phyloP scores from a whole-genome alignment of 352 stramenopile genomes.

The Phytophthora capsici region DNA sequence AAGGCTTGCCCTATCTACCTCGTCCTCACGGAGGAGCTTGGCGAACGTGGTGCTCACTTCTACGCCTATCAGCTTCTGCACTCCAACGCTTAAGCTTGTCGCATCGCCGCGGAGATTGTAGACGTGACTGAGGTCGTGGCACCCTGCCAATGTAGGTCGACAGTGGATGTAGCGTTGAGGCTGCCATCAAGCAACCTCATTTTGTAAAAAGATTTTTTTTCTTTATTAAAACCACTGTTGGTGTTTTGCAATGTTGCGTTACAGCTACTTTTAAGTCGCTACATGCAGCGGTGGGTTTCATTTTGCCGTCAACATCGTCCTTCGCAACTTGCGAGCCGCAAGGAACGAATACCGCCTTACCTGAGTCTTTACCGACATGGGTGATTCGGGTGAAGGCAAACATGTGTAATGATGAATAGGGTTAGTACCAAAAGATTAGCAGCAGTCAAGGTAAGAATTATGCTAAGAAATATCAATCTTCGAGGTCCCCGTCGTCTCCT shows the following conservation, averaged over 20 bases:
- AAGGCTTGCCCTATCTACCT: slow-evolving; percentile 84
- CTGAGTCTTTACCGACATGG: too few relatives aligned
- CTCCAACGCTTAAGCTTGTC: slow-evolving; percentile 40
- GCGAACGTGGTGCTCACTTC: slow-evolving; percentile 88
- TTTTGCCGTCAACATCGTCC: too few relatives aligned
- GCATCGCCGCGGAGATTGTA: slow-evolving; percentile 32
- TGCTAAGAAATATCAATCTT: too few relatives aligned
- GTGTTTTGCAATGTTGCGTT: background rate
- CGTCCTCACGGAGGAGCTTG: slow-evolving; percentile 90
- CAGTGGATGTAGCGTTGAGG: slow-evolving; percentile 25
- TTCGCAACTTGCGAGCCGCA: too few relatives aligned
- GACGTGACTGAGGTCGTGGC: slow-evolving; percentile 20
- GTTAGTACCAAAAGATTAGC: too few relatives aligned
- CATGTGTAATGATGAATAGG: too few relatives aligned
- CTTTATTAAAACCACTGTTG: background rate
- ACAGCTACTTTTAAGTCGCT: background rate
- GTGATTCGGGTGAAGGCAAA: too few relatives aligned
- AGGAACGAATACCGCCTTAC: too few relatives aligned
- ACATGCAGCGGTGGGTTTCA: too few relatives aligned
- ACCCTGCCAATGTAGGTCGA: slow-evolving; percentile 9
- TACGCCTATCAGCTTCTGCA: slow-evolving; percentile 81
- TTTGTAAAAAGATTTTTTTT: slow-evolving; percentile 25
- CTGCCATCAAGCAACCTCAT: slow-evolving; percentile 25
- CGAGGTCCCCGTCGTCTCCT: too few relatives aligned
- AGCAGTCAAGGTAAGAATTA: too few relatives aligned